Percentiles rank a stretch among this genome's conserved stretches.
Evolutionary conservation across 768 basidiomycete genomes (phyloP).

Genomic region (Strobilomyces echinocephalus): DNA sequence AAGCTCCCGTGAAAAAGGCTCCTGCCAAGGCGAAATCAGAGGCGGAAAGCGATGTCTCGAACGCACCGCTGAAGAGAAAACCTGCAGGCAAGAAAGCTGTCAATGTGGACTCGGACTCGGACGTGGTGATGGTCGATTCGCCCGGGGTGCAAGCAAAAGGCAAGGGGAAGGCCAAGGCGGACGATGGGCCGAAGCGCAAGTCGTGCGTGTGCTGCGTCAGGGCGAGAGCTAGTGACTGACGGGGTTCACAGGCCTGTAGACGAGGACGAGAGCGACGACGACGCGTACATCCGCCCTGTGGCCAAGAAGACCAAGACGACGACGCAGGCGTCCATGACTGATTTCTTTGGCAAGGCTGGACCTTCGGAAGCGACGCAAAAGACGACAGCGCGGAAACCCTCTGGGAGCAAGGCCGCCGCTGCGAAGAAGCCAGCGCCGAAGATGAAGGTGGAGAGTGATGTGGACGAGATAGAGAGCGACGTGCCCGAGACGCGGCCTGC

Average conservation of each 20-base stretch:
- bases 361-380: constrained; percentile 37
- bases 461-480: constrained; percentile 40
- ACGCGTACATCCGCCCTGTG: constrained; percentile 40
- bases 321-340: constrained; percentile 43
- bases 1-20: constrained; percentile 30
- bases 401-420: constrained; percentile 55
- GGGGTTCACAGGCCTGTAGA: constrained; percentile 26
- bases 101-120: constrained; percentile 37
- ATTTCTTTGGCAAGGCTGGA: constrained; percentile 53
- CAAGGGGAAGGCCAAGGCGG: constrained; percentile 43
- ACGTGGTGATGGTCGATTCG: constrained; percentile 29
- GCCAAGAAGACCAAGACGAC: constrained; percentile 49
- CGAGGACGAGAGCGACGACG: constrained; percentile 41
- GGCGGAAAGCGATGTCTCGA: constrained; percentile 34
- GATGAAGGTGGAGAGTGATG: constrained; percentile 36
- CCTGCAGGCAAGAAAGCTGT: constrained; percentile 18
- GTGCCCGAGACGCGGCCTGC: constrained; percentile 38
- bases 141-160: constrained; percentile 30
- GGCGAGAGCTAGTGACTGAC: constrained; percentile 10
- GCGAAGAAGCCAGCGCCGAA: constrained; percentile 46
- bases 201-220: constrained; percentile 39
- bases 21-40: constrained; percentile 36
- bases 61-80: constrained; percentile 20
- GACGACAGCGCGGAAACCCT: constrained; percentile 44
- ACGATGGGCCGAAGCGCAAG: constrained; percentile 55